Base-by-base conservation (phyloP, 2,329 filamentous ascomycete species). In the Talaromyces sp. region DNA sequence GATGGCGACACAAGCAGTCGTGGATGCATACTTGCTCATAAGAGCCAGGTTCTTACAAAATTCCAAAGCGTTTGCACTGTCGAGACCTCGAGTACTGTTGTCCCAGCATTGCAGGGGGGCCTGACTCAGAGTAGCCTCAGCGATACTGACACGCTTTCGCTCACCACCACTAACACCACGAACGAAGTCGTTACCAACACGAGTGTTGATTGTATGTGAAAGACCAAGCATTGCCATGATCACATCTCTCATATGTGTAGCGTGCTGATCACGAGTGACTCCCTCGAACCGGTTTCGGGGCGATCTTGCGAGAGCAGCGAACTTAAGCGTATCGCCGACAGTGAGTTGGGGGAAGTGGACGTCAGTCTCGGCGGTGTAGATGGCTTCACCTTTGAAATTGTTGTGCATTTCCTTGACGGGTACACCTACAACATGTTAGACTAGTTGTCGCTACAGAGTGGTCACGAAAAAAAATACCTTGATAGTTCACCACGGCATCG, bases 331-430 rank as follows among this genome's bases (percentile, higher is more conserved):
- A 71, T 94, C 89, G 60, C 90, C 90, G 50, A 94, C 91, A 1
- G 86, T 88, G 71, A 95, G 79, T 80, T 89, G 86, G 24, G 91
- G 90, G 75, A 94, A 94, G 78, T 94, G 91, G 5, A 91, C 89
- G 74, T 96, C 92, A 41, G 91, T 89, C 76, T 95, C 91, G 66
- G 90, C 90, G 0, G 90, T 93, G 79, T 95, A 95, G 75, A 95
- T 93, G 67, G 90, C 90, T 78, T 96, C 92, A 69, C 92, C 92
- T 33, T 90, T 88, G 79, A 94, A 93, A 19, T 83, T 82, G 11
- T 86, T 86, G 78, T 90, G 87, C 90, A 95, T 94, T 73, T 92
- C 68, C 66, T 75, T 72, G 54, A 73, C 73, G 4, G 76, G 71
- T 50, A 78, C 77, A 70, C 68, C 67, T 68, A 31, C 9, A 37